A percentile compares a stretch with the other conserved stretches of the same genome.
phyloP scores from a whole-genome alignment of 1,284 basidiomycete species.

The Pholiota adiposa region DNA sequence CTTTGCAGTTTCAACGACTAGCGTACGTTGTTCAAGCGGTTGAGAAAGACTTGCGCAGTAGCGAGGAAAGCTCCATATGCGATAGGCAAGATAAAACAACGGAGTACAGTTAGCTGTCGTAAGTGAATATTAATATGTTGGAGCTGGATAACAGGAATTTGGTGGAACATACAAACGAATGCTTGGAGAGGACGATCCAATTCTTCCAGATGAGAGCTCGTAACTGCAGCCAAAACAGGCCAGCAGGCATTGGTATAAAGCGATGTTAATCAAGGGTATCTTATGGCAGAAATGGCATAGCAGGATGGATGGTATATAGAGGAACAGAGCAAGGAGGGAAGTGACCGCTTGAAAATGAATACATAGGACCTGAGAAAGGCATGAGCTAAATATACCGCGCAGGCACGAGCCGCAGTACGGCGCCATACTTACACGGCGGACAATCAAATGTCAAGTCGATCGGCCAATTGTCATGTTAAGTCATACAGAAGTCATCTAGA shows the following conservation, averaged over 20 bases:
- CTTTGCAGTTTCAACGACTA: not conserved
- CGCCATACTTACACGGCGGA: too few species aligned
- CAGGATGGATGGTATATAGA: not conserved
- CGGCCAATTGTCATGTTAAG: too few species aligned
- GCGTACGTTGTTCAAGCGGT: constrained; percentile 58
- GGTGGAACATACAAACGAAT: constrained; percentile 55
- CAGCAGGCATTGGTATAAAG: constrained; percentile 27
- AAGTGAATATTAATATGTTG: not conserved
- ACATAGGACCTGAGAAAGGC: not conserved
- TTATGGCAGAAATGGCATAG: not conserved
- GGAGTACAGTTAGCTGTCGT: constrained; percentile 61
- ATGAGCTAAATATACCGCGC: too few species aligned
- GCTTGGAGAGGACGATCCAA: constrained; percentile 69
- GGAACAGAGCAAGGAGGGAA: not conserved
- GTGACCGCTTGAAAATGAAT: not conserved
- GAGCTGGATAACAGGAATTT: not conserved
- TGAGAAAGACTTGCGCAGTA: constrained; percentile 60
- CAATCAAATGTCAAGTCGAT: too few species aligned
- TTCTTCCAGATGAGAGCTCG: constrained; percentile 71
- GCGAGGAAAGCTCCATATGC: constrained; percentile 72
- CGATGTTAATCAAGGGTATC: not conserved
- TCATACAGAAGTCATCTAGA: too few species aligned
- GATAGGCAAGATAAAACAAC: constrained; percentile 71
- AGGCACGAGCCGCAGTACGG: too few species aligned
- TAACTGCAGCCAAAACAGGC: constrained; percentile 62